Evolutionary conservation across 805 yeast genomes (phyloP).

Genomic region (Ogataea henricii): DNA sequence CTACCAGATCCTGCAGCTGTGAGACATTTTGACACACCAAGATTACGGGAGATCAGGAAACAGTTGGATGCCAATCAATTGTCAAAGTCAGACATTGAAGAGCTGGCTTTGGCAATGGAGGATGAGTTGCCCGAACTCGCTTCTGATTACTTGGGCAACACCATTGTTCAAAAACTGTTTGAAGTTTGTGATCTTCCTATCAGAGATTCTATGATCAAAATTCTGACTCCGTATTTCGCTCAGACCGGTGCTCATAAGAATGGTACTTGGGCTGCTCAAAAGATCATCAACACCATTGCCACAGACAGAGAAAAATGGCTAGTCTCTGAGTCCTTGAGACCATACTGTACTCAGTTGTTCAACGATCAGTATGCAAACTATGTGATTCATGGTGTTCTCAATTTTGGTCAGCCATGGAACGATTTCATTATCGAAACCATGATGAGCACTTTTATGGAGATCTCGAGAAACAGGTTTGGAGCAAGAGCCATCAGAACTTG

Average conservation of each 20-base stretch:
- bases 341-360: slow-evolving; percentile 81
- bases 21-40: slow-evolving; percentile 85
- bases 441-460: slow-evolving; percentile 72
- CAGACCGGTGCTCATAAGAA: slow-evolving; percentile 95
- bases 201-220: slow-evolving; percentile 78
- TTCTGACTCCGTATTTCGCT: slow-evolving; percentile 76
- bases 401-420: slow-evolving; percentile 82
- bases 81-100: slow-evolving; percentile 70
- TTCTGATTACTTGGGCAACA: slow-evolving; percentile 92
- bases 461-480: slow-evolving; percentile 89
- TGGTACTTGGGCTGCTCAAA: slow-evolving; percentile 99
- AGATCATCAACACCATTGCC: slow-evolving; percentile 74
- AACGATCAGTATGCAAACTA: slow-evolving; percentile 97
- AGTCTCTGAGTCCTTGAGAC: slow-evolving; percentile 70
- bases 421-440: slow-evolving; percentile 87
- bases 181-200: slow-evolving; percentile 67
- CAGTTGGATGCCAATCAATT: slow-evolving; percentile 56
- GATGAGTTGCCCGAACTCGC: slow-evolving; percentile 89
- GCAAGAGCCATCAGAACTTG: slow-evolving; percentile 94
- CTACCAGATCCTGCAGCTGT: slow-evolving; percentile 70
- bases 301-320: slow-evolving; percentile 60
- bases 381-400: slow-evolving; percentile 90
- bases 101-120: slow-evolving; percentile 77
- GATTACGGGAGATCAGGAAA: slow-evolving; percentile 83
- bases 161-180: slow-evolving; percentile 90